These are phyloP conservation scores for Talaromyces trachyspermus DNA, from an alignment of 495 filamentous ascomycete species.

Conservation along the genomic window DNA sequence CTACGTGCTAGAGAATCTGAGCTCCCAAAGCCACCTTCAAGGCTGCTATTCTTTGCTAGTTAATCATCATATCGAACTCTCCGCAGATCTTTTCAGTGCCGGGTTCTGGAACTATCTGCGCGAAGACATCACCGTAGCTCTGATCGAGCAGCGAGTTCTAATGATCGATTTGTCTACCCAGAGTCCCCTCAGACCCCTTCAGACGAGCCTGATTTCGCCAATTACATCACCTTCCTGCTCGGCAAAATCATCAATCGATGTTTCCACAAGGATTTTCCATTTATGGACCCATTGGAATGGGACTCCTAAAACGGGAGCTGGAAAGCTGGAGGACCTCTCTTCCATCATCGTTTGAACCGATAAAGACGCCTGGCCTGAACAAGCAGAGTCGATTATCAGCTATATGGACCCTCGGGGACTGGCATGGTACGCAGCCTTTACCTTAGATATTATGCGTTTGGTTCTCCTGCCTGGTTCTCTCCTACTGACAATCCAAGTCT, in stretches of 20 bases:
- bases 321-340: conserved; percentile 14
- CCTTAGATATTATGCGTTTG: not conserved
- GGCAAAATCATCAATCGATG: conserved; percentile 26
- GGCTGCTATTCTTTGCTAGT: conserved; percentile 22
- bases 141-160: conserved; percentile 22
- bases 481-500: conserved; percentile 9
- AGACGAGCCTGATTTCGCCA: conserved; percentile 21
- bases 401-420: conserved; percentile 17
- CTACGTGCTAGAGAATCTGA: conserved; percentile 11
- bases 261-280: conserved; percentile 8
- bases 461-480: too few species aligned
- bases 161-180: conserved; percentile 22
- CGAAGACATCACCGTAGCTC: conserved; percentile 30
- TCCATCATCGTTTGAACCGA: conserved; percentile 17
- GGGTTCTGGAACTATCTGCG: conserved; percentile 35
- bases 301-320: conserved; percentile 10
- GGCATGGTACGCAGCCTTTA: conserved; percentile 18
- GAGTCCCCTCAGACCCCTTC: conserved; percentile 7
- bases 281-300: conserved; percentile 6
- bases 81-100: conserved; percentile 17
- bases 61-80: conserved; percentile 10
- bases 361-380: conserved; percentile 8
- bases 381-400: conserved; percentile 12
- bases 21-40: conserved; percentile 19
- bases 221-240: conserved; percentile 22